Conservation (phyloP, 2,329 filamentous ascomycete species). For the Tolypocladium inflatum region DNA sequence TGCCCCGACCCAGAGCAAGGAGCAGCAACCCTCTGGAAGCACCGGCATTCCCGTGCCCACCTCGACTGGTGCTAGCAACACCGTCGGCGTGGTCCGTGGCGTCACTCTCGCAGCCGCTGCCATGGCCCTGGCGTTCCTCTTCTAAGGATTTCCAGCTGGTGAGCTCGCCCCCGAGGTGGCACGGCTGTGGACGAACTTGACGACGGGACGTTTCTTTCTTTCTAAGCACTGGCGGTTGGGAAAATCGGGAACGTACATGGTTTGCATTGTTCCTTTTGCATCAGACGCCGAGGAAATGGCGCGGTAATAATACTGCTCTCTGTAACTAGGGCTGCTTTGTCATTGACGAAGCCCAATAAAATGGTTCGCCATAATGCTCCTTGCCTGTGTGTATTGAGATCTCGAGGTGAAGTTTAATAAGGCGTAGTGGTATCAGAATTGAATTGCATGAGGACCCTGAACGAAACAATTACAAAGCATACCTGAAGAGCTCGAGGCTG, state of each 20-base stretch:
- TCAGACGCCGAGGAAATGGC: neutral
- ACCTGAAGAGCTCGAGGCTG: neutral
- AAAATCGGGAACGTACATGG: constrained; percentile 3
- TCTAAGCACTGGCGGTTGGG: neutral
- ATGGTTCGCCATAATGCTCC: neutral
- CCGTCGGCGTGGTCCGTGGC: constrained; percentile 10
- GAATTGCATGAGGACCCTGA: neutral
- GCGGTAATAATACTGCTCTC: constrained; percentile 1
- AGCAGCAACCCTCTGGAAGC: constrained; percentile 1
- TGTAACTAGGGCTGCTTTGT: constrained; percentile 1
- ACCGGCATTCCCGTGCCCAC: constrained; percentile 10
- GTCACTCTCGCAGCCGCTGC: constrained; percentile 14
- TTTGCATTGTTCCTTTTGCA: constrained; percentile 2
- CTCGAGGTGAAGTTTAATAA: neutral
- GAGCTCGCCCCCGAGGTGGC: neutral
- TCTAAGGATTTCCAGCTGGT: constrained; percentile 7
- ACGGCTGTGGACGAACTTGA: neutral
- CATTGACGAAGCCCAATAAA: neutral
- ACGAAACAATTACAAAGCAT: neutral
- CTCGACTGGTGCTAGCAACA: constrained; percentile 19
- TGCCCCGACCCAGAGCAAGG: neutral
- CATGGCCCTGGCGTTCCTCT: constrained; percentile 14
- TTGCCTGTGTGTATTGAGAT: neutral
- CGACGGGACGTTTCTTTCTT: neutral
- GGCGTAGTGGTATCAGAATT: neutral